A percentile compares a stretch with the other conserved stretches of the same genome.
phyloP scores from a whole-genome alignment of 108 stramenopile species.

The Aurantiochytrium sp. region DNA sequence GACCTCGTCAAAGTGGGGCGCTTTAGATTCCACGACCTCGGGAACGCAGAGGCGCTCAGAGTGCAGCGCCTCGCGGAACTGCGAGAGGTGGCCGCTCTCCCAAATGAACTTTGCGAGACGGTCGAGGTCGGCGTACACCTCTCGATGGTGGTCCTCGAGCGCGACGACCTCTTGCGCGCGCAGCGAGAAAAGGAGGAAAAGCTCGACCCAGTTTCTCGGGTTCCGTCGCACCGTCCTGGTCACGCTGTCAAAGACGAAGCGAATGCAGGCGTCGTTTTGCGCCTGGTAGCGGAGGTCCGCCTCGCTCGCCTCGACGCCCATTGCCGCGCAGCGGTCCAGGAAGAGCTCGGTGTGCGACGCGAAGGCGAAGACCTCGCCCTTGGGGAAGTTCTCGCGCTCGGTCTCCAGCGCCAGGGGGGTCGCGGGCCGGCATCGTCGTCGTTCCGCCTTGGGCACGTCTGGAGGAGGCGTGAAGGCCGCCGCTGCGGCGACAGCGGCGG shows the following conservation, averaged over 20 bases:
- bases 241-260: not conserved
- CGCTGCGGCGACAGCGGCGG: too few relatives aligned
- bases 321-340: not conserved
- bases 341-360: not conserved
- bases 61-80: not conserved
- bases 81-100: not conserved
- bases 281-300: not conserved
- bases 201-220: not conserved
- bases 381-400: not conserved
- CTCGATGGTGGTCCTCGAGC: not conserved
- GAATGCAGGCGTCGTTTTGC: not conserved
- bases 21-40: not conserved
- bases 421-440: too few relatives aligned
- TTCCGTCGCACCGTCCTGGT: not conserved
- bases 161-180: not conserved
- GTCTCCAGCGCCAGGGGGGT: too few relatives aligned
- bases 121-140: not conserved
- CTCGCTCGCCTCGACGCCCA: not conserved
- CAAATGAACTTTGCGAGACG: not conserved
- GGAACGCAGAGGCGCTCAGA: not conserved
- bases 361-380: not conserved
- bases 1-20: not conserved
- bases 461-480: too few relatives aligned
- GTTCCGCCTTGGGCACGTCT: too few relatives aligned
- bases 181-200: not conserved